phyloP scores from a whole-genome alignment of 768 basidiomycete genomes.

The Lentinula boryana region DNA sequence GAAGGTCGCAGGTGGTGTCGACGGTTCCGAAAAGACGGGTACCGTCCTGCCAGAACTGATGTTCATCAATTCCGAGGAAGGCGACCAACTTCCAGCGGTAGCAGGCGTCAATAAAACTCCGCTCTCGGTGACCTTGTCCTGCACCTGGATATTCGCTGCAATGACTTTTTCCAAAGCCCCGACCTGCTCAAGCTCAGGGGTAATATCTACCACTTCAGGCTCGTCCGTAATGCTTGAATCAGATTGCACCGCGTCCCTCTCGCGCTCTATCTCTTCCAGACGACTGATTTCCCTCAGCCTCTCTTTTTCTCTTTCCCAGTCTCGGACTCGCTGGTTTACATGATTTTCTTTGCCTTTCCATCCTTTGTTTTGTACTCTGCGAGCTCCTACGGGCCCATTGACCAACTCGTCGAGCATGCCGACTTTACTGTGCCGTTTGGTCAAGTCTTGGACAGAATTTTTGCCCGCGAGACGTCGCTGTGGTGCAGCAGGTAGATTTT shows the following conservation, averaged over 20 bases:
- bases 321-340: slow-evolving; percentile 58
- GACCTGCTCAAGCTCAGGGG: slow-evolving; percentile 26
- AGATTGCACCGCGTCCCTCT: slow-evolving; percentile 33
- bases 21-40: not conserved
- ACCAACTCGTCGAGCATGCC: slow-evolving; percentile 36
- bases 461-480: slow-evolving; percentile 6
- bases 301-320: slow-evolving; percentile 72
- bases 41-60: not conserved
- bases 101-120: not conserved
- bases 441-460: slow-evolving; percentile 7
- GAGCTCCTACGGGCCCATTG: slow-evolving; percentile 17
- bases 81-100: not conserved
- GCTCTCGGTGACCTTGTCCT: not conserved
- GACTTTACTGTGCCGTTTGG: slow-evolving; percentile 18
- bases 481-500: not conserved
- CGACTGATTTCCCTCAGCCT: slow-evolving; percentile 64
- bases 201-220: slow-evolving; percentile 14
- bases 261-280: slow-evolving; percentile 50
- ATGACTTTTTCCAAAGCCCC: slow-evolving; percentile 16
- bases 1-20: not conserved
- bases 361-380: slow-evolving; percentile 5
- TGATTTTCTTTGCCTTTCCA: slow-evolving; percentile 32
- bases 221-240: not conserved
- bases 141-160: slow-evolving; percentile 10
- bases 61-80: not conserved